A percentile compares a stretch with the other conserved stretches of the same genome.
Evolutionary conservation across 768 basidiomycete species (phyloP).

Genomic region (Termitomyces sp.): DNA sequence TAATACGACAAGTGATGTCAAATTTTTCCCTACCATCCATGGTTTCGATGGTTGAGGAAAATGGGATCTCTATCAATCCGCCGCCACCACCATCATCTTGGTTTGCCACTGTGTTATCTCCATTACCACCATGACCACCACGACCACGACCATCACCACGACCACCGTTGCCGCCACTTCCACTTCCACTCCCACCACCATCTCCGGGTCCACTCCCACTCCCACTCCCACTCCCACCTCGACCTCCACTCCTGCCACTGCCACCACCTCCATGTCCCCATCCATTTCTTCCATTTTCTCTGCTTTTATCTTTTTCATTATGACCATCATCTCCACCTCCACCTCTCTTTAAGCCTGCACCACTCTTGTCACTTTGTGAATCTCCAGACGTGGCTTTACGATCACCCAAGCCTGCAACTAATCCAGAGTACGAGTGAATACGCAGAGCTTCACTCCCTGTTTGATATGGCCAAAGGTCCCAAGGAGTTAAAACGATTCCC

Average conservation of each 20-base stretch:
- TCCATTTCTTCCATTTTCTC: not conserved
- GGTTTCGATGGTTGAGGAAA: not conserved
- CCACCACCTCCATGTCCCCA: not conserved
- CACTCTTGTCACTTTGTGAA: no score
- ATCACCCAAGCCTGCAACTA: not conserved
- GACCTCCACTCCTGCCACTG: no score
- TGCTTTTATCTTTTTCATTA: not conserved
- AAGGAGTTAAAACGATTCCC: not conserved
- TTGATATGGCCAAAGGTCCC: not conserved
- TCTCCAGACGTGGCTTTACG: not conserved
- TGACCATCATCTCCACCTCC: no score
- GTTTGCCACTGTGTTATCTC: not conserved
- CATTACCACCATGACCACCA: not conserved
- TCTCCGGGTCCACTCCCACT: not conserved
- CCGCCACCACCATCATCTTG: not conserved
- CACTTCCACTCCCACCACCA: accelerated
- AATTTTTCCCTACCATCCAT: not conserved
- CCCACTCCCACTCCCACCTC: not conserved
- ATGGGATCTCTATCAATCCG: not conserved
- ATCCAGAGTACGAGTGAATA: not conserved
- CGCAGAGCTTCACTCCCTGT: no score
- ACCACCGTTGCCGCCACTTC: not conserved
- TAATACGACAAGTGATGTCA: not conserved
- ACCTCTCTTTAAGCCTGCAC: no score
- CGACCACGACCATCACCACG: not conserved